phyloP scores from a whole-genome alignment of 2,329 filamentous ascomycete genomes.

The Pestalotiopsis sp. region DNA sequence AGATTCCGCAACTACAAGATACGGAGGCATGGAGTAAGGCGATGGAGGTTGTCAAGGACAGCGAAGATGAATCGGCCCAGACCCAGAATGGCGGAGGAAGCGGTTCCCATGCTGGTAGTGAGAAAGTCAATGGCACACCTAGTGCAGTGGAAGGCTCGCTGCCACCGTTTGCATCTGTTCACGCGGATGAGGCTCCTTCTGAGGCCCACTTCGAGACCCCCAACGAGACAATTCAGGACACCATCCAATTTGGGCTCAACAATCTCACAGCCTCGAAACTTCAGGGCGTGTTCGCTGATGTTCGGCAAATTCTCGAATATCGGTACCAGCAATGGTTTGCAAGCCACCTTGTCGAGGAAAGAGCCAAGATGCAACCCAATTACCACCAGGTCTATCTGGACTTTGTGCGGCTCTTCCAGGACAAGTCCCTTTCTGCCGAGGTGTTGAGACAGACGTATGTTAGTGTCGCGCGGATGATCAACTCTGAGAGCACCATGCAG shows the following conservation, averaged over 20 bases:
- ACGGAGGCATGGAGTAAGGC: slow-evolving; percentile 86
- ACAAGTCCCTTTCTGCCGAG: slow-evolving; percentile 80
- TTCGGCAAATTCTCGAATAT: slow-evolving; percentile 76
- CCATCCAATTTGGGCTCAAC: slow-evolving; percentile 93
- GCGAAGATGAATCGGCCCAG: slow-evolving; percentile 63
- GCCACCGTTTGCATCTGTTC: slow-evolving; percentile 77
- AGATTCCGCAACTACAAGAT: slow-evolving; percentile 79
- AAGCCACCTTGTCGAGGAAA: slow-evolving; percentile 89
- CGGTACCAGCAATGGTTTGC: slow-evolving; percentile 97
- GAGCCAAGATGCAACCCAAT: slow-evolving; percentile 96
- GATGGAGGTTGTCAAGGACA: slow-evolving; percentile 75
- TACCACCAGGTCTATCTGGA: slow-evolving; percentile 94
- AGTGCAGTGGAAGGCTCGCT: slow-evolving; percentile 60
- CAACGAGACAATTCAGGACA: slow-evolving; percentile 82
- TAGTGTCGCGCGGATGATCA: slow-evolving; percentile 83
- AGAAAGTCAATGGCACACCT: slow-evolving; percentile 69
- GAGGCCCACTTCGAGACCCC: slow-evolving; percentile 78
- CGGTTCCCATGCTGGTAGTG: slow-evolving; percentile 41
- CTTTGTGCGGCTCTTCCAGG: slow-evolving; percentile 80
- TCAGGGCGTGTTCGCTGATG: slow-evolving; percentile 79
- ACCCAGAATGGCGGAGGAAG: slow-evolving; percentile 54
- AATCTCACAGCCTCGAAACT: slow-evolving; percentile 93
- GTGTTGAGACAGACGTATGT: slow-evolving; percentile 92
- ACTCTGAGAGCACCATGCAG: slow-evolving; percentile 84
- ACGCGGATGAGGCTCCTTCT: slow-evolving; percentile 70